Base-by-base conservation (phyloP, 192 early-diverging fungal species). In the Dissophora globulifera region DNA sequence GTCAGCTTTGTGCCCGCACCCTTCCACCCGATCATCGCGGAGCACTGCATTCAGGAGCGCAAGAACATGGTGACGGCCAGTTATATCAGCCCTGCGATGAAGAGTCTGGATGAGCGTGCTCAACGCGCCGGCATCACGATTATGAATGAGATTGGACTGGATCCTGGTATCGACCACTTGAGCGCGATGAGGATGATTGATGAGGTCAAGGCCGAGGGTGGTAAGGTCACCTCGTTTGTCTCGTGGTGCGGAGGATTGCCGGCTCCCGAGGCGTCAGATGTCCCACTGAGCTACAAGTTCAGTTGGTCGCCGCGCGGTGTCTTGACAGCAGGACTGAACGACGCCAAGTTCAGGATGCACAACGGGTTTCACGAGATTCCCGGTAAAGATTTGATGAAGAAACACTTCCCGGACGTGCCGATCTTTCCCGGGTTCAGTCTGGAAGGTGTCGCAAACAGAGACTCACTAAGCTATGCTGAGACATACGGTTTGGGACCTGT, bases 161-260 rank as follows among this genome's bases (percentile, higher is more conserved):
- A 99, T 82, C 97, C 97, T 5, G 97, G 94, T 63, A 97, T 99
- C 65, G 97, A 99, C 71, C 97, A 99, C 71, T 86, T 96, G 83
- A 93, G 92, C 48, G 96, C 96, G 17, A 95, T 98, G 89, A 95
- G 95, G 74, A 90, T 94, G 53, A 96, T 99, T 59, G 92, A 97
- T 50, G 89, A 93, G 49, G 94, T 93, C 30, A 90, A 94, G 49
- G 70, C 78, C 3, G 79, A 85, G 26, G 94, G 94, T 17, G 90
- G 91, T 20, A 84, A 81, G 29, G 81, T 76, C 20, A 75, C 63
- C 4, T 95, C 94, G 3, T 99, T 99, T 67, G 87, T 95, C 41
- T 97, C 95, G 27, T 99, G 94, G 93, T 99, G 97, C 59, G 96
- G 97, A 41, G 96, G 97, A 1, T 79, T 99, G 16, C 91, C 94